Conservation (phyloP, 768 basidiomycete species). For the Lyophyllum decastes region DNA sequence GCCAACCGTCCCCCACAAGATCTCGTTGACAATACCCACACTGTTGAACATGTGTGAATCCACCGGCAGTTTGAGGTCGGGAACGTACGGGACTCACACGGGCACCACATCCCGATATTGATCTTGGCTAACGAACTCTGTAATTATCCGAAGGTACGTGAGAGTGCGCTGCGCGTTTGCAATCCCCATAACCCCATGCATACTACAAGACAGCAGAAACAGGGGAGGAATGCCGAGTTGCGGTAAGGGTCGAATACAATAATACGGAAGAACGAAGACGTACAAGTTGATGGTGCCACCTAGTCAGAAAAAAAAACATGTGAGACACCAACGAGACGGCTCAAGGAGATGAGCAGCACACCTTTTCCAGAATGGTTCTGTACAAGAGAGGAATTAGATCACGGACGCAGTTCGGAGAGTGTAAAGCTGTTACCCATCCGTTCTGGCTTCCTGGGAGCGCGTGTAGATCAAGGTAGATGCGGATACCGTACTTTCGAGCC, state of each 20-base stretch:
- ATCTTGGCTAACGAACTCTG: slow-evolving; percentile 81
- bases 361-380: slow-evolving; percentile 40
- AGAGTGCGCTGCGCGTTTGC: slow-evolving; percentile 83
- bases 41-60: slow-evolving; percentile 7
- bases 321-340: neutral
- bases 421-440: slow-evolving; percentile 34
- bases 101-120: slow-evolving; percentile 35
- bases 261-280: neutral
- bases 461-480: slow-evolving; percentile 81
- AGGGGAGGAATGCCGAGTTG: slow-evolving; percentile 51
- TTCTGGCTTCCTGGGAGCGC: slow-evolving; percentile 81
- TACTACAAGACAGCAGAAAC: slow-evolving; percentile 7
- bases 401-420: neutral
- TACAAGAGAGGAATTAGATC: slow-evolving; percentile 11
- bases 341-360: neutral
- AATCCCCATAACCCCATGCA: slow-evolving; percentile 74
- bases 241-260: slow-evolving; percentile 16
- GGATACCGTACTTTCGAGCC: slow-evolving; percentile 89
- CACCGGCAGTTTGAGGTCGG: neutral
- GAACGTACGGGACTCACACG: slow-evolving; percentile 23
- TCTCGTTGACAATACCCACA: slow-evolving; percentile 59
- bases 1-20: slow-evolving; percentile 53
- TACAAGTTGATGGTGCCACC: slow-evolving; percentile 15
- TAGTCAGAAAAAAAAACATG: neutral
- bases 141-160: slow-evolving; percentile 71